Evolutionary conservation across 495 filamentous ascomycete species (phyloP).

Genomic region (Xylaria castorea): DNA sequence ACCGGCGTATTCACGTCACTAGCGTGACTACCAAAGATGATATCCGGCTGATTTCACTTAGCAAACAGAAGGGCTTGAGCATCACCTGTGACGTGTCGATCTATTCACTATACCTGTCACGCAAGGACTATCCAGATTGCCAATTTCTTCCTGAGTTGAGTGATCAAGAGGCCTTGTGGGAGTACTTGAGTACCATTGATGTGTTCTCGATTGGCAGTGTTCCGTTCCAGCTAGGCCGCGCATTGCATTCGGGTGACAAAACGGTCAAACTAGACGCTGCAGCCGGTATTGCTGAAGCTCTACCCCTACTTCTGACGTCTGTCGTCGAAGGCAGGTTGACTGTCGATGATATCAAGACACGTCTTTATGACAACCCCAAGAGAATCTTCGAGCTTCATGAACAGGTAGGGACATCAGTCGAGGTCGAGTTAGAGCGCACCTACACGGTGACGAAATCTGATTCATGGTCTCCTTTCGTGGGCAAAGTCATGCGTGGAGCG

Average conservation of each 20-base stretch:
- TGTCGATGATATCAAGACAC: slow-evolving; percentile 71
- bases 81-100: slow-evolving; percentile 87
- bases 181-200: slow-evolving; percentile 77
- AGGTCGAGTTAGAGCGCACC: slow-evolving; percentile 75
- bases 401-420: slow-evolving; percentile 74
- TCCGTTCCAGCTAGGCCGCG: slow-evolving; percentile 76
- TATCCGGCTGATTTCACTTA: slow-evolving; percentile 77
- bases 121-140: slow-evolving; percentile 75
- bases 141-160: slow-evolving; percentile 68
- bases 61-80: slow-evolving; percentile 82
- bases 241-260: slow-evolving; percentile 51
- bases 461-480: slow-evolving; percentile 78
- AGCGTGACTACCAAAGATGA: slow-evolving; percentile 84
- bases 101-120: slow-evolving; percentile 80
- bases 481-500: slow-evolving; percentile 72
- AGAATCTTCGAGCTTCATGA: slow-evolving; percentile 88
- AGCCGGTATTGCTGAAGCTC: slow-evolving; percentile 74
- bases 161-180: slow-evolving; percentile 82
- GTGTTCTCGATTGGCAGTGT: slow-evolving; percentile 85
- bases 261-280: slow-evolving; percentile 50
- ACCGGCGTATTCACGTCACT: slow-evolving; percentile 82
- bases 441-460: slow-evolving; percentile 62
- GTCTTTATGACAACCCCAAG: slow-evolving; percentile 82
- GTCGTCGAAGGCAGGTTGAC: slow-evolving; percentile 78
- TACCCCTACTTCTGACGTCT: slow-evolving; percentile 80